Base-by-base conservation (phyloP, 2,329 filamentous ascomycete genomes). In the Penicillium sp. region DNA sequence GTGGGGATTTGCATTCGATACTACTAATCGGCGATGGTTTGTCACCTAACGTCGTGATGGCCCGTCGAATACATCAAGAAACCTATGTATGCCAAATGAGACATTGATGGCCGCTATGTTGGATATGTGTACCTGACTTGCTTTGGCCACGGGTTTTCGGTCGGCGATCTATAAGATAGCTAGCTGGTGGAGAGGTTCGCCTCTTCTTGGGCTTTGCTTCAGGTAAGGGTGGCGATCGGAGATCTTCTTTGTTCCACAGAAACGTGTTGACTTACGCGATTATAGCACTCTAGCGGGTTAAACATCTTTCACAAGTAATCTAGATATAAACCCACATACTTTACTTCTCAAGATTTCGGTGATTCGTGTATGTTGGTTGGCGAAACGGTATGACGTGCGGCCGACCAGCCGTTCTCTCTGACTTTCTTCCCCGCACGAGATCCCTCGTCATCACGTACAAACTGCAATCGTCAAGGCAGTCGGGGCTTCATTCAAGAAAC, bases 1-100 rank as follows among this genome's bases (percentile, higher is more conserved):
- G 16, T 67, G 68, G 61, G 63, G 64, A 8, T 68, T 70, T 42
- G 59, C 67, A 37, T 70, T 70, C 45, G 68, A 70, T 62, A 68
- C 69, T 33, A 58, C 59, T 54, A 70, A 70, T 45, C 59, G 64
- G 6, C 65, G 67, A 2, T 60, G 68, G 8, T 69, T 69, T 35
- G 61, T 70, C 43, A 43, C 65, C 11, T 64, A 69, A 46, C 65
- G 65, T 38, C 54, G 55, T 10, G 60, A 68, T 37, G 63, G 64
- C 10, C 57, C 64, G 5, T 59, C 55, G 8, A 51, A 53, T 11
- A 63, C 54, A 14, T 52, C 62, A 0, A 67, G 68, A 4, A 55
- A 70, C 42, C 55, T 70, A 5, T 64, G 64, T 48, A 68, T 70
- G 68, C 67, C 26, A 64, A 68, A 37, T 60, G 68, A 2, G 68